Evolutionary conservation across 2,329 filamentous ascomycete genomes (phyloP).

Genomic region (Alternaria dauci): DNA sequence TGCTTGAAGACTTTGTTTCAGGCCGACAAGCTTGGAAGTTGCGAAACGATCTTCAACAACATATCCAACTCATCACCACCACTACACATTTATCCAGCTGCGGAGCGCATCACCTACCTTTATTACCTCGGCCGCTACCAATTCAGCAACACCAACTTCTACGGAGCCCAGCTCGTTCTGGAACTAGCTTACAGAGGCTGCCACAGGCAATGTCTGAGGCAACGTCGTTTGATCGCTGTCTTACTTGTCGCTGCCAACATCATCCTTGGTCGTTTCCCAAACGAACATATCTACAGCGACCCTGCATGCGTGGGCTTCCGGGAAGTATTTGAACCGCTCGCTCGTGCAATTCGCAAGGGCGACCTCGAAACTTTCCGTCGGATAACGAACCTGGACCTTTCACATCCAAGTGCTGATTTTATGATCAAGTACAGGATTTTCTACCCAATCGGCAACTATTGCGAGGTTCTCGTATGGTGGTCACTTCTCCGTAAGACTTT

Average conservation of each 20-base stretch:
- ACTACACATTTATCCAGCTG: constrained; percentile 80
- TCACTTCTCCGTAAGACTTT: constrained; percentile 81
- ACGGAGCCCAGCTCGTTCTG: constrained; percentile 76
- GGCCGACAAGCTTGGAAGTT: constrained; percentile 83
- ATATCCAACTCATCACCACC: constrained; percentile 85
- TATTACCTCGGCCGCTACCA: constrained; percentile 94
- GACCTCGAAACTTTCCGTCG: constrained; percentile 77
- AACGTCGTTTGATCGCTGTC: constrained; percentile 81
- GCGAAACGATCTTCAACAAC: constrained; percentile 88
- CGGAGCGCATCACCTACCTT: constrained; percentile 88
- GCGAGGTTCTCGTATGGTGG: constrained; percentile 85
- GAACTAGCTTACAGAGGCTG: constrained; percentile 84
- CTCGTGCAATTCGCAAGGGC: constrained; percentile 73
- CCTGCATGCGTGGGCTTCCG: constrained; percentile 73
- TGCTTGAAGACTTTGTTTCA: constrained; percentile 89
- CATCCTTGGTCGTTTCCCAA: constrained; percentile 84
- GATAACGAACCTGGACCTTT: constrained; percentile 62
- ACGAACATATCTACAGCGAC: constrained; percentile 68
- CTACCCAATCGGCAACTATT: constrained; percentile 76
- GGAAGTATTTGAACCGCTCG: constrained; percentile 76
- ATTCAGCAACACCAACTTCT: constrained; percentile 84
- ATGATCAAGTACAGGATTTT: constrained; percentile 79
- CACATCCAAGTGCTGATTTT: constrained; percentile 61
- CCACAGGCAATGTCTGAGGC: constrained; percentile 61
- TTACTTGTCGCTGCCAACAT: constrained; percentile 86